Evolutionary conservation across 169 alveolate species (phyloP), one percentile per base, ranked within the genome.

Genomic region (Blepharisma undulans): DNA sequence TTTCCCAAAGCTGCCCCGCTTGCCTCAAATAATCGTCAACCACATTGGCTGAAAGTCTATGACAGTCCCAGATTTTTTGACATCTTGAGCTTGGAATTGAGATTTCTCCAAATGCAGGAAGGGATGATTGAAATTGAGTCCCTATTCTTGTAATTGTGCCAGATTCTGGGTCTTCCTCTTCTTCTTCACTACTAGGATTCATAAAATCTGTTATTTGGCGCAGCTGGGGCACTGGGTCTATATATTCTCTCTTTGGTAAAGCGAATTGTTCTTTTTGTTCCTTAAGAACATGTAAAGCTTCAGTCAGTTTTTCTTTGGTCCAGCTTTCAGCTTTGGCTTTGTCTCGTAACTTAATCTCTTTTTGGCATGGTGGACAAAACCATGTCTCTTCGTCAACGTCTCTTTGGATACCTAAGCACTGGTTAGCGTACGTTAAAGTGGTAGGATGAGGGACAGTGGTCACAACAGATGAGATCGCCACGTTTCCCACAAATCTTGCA

Each of bases 381-480:
- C 74, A 82, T 5, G 29, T 22, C 36, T 82, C 89, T 19, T 82
- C 89, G 29, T 78, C 29, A 22, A 48, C 33, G n/a, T 82, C 89
- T 33, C 89, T 72, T 25, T 82, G 89, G 29, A 82, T 34, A 22
- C 89, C 89, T 48, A 82, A 60, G 60, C 89, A 82, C 89, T 82
- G 77, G 78, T 82, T 48, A 82, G 77, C 89, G 27, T 22, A 82
- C 89, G 60, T 74, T 82, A 82, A 82, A 82, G 60, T 82, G 89
- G 60, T 82, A 82, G 60, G 89, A 82, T 7, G 89, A 34, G 8
- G 89, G 89, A 59, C 89, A 82, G 10, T 4, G 27, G 76, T 82
- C 89, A 8, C 89, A 82, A 30, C 89, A 82, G 34, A 82, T 82
- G 30, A 82, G 77, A n/a, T 82, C 89, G 48, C 89, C 89, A n/a